A percentile compares a stretch with the other conserved stretches of the same genome.
These are phyloP conservation scores for Trichomonas tenax DNA, from an alignment of 208 protist genomes.

Conservation along the genomic window DNA sequence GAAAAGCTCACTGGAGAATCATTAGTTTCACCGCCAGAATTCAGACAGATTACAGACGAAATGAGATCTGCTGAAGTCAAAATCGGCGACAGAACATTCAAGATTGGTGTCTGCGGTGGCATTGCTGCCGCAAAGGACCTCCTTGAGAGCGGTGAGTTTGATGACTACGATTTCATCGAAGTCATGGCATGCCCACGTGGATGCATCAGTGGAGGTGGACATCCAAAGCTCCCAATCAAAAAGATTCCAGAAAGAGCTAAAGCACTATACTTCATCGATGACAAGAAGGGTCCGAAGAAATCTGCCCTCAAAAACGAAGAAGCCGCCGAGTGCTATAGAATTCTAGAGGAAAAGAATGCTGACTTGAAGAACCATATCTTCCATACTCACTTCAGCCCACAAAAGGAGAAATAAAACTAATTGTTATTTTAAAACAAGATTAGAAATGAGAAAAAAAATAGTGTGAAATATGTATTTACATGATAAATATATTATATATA, in stretches of 20 bases:
- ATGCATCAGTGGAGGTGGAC: neutral
- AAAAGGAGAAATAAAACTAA: too few relatives aligned
- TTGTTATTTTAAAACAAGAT: too few relatives aligned
- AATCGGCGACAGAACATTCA: neutral
- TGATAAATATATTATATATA: too few relatives aligned
- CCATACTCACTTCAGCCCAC: too few relatives aligned
- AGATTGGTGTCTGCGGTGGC: neutral
- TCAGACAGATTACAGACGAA: neutral
- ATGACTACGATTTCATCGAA: neutral
- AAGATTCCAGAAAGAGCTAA: neutral
- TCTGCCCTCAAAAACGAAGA: too few relatives aligned
- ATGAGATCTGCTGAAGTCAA: neutral
- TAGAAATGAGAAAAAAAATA: too few relatives aligned
- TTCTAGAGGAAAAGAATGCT: too few relatives aligned
- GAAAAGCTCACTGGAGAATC: neutral
- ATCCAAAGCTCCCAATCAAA: neutral
- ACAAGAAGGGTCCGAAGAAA: neutral
- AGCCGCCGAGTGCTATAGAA: too few relatives aligned
- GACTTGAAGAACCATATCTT: too few relatives aligned
- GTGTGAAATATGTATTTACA: too few relatives aligned
- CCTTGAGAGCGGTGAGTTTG: neutral
- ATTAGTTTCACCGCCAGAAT: neutral
- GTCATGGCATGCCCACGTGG: neutral
- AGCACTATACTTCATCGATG: neutral
- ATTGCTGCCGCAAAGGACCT: neutral